Evolutionary conservation across 331 rosid species (phyloP).

Genomic region (Rosa hybrid): DNA sequence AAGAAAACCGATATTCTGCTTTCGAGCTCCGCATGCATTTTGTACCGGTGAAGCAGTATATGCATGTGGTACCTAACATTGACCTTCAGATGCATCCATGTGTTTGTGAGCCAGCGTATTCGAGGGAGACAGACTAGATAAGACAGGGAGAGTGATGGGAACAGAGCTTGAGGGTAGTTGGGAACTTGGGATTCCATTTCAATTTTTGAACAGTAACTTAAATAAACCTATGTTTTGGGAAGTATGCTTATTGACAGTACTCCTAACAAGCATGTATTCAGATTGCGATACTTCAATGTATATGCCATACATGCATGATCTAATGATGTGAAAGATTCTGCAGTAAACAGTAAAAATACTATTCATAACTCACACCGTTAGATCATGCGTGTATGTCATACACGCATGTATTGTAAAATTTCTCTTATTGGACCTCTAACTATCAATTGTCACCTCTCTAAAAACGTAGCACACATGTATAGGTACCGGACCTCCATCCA

Average conservation of each 20-base stretch:
- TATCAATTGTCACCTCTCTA: no score
- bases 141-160: not conserved
- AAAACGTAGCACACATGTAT: no score
- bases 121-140: not conserved
- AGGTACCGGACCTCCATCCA: no score
- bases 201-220: not conserved
- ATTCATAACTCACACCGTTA: no score
- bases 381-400: no score
- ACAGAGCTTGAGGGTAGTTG: not conserved
- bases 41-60: conserved; percentile 3
- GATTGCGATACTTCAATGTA: no score
- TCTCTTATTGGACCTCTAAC: no score
- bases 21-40: not conserved
- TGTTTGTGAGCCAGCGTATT: not conserved
- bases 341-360: no score
- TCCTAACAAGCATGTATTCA: no score
- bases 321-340: no score
- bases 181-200: not conserved
- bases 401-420: no score
- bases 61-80: conserved; percentile 4
- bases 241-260: not conserved
- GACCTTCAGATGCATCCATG: conserved; percentile 16
- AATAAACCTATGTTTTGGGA: not conserved
- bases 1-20: not conserved
- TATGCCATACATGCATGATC: no score